phyloP scores from a whole-genome alignment of 2,329 filamentous ascomycete genomes.

The Capronia epimyces region DNA sequence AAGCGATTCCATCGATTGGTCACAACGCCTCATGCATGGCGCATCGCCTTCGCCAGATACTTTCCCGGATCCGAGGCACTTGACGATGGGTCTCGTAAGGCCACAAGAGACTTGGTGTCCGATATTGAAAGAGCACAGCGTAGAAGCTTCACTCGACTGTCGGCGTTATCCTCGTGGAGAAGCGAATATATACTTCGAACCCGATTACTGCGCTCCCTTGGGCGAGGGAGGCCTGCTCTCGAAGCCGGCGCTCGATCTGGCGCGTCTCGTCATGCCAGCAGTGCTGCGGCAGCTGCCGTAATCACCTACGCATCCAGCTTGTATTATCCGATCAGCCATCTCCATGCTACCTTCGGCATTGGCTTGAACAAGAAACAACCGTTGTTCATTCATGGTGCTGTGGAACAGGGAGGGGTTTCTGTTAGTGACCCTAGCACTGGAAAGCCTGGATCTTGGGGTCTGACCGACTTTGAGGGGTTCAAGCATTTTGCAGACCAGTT shows the following conservation, averaged over 20 bases:
- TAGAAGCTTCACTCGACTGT: conserved; percentile 76
- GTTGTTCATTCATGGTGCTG: conserved; percentile 74
- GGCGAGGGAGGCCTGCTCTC: conserved; percentile 67
- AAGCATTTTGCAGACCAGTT: conserved; percentile 73
- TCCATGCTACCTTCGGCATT: conserved; percentile 71
- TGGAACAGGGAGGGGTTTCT: conserved; percentile 71
- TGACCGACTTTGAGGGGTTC: conserved; percentile 68
- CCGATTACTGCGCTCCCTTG: conserved; percentile 71
- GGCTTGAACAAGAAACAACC: conserved; percentile 65
- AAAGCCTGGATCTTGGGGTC: conserved; percentile 77
- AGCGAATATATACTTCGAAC: conserved; percentile 92
- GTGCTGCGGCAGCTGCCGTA: conserved; percentile 66
- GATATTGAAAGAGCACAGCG: conserved; percentile 56
- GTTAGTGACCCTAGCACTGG: conserved; percentile 70
- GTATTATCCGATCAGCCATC: conserved; percentile 68
- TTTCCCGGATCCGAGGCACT: conserved; percentile 71
- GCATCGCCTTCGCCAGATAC: conserved; percentile 82
- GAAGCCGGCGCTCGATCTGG: conserved; percentile 51
- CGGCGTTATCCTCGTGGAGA: conserved; percentile 81
- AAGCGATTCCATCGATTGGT: conserved; percentile 80
- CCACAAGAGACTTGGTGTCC: conserved; percentile 38
- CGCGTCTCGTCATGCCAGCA: conserved; percentile 48
- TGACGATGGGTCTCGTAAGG: conserved; percentile 34
- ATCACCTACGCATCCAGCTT: conserved; percentile 82
- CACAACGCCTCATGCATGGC: conserved; percentile 88